Evolutionary conservation across 306 rosid species (phyloP).

Genomic region (Dryas drummondii): DNA sequence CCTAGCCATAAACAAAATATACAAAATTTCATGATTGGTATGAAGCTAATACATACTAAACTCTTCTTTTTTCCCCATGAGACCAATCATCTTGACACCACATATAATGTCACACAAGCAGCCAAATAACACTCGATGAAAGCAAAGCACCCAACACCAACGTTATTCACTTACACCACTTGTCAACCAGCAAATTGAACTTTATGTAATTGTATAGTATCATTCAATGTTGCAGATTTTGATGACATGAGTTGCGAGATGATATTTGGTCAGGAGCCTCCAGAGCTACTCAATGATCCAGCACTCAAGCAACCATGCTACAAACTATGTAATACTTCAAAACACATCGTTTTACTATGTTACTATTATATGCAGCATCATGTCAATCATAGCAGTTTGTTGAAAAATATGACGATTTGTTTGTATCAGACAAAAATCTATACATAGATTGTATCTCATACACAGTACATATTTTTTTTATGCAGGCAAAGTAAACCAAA

Average conservation of each 20-base stretch:
- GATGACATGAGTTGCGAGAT: conserved; percentile 98
- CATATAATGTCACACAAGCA: conserved; percentile 20
- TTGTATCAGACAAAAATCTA: conserved; percentile 8
- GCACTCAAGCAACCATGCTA: conserved; percentile 91
- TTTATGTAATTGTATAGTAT: conserved; percentile 16
- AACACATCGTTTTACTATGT: conserved; percentile 10
- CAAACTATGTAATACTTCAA: conserved; percentile 58
- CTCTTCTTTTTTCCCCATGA: conserved; percentile 30
- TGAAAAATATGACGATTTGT: not conserved
- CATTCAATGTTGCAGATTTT: conserved; percentile 62
- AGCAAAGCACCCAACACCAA: conserved; percentile 7
- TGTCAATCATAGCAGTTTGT: not conserved
- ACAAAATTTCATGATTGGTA: conserved; percentile 19
- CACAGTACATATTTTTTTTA: not conserved
- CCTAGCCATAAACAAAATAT: conserved; percentile 22
- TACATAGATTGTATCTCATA: conserved; percentile 1
- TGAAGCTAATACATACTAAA: conserved; percentile 15
- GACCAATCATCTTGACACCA: conserved; percentile 30
- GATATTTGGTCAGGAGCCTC: conserved; percentile 90
- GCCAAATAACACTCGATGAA: conserved; percentile 5
- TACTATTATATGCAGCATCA: not conserved
- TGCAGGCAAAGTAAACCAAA: conserved; percentile 76
- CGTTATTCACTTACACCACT: not conserved
- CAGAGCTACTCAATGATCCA: conserved; percentile 67
- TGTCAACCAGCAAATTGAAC: not conserved